A percentile compares a stretch with the other conserved stretches of the same genome.
Evolutionary conservation across 768 basidiomycete genomes (phyloP).

Genomic region (Tulasnella sp.): DNA sequence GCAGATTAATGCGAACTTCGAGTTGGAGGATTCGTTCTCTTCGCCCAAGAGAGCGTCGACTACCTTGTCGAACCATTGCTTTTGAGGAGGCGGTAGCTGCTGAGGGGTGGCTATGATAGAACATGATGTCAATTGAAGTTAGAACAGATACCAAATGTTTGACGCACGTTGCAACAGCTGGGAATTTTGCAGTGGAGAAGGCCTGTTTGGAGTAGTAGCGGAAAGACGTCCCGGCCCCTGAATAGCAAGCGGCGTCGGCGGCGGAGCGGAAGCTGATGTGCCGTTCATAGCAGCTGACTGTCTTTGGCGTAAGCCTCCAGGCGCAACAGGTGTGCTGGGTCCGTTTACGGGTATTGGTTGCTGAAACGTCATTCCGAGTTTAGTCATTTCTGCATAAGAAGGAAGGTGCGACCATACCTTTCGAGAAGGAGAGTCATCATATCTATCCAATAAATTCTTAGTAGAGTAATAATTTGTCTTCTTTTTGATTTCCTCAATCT

Average conservation of each 20-base stretch:
- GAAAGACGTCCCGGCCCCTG: background rate
- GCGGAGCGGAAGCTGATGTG: background rate
- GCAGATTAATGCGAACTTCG: slow-evolving; percentile 80
- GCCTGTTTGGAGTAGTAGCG: background rate
- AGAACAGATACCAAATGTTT: background rate
- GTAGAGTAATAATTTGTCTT: slow-evolving; percentile 96
- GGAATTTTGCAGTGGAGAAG: background rate
- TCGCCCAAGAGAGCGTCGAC: slow-evolving; percentile 87
- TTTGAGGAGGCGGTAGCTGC: slow-evolving; percentile 58
- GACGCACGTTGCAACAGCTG: slow-evolving; percentile 1
- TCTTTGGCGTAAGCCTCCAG: slow-evolving; percentile 7
- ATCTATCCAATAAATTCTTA: slow-evolving; percentile 84
- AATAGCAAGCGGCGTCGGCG: background rate
- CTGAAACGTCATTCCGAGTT: slow-evolving; percentile 5
- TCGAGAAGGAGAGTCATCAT: slow-evolving; percentile 64
- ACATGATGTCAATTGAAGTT: slow-evolving; percentile 5
- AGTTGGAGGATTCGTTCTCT: slow-evolving; percentile 52
- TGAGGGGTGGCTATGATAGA: slow-evolving; percentile 10
- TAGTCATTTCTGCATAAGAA: background rate
- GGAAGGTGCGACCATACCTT: slow-evolving; percentile 9
- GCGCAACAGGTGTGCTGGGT: slow-evolving; percentile 8
- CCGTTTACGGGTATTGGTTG: slow-evolving; percentile 2
- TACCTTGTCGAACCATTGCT: slow-evolving; percentile 84
- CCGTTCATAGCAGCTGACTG: slow-evolving; percentile 3
- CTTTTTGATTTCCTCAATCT: slow-evolving; percentile 96